Evolutionary conservation across 179 eudicot genomes (phyloP), one percentile per base, ranked within the genome.

Genomic region (Heliamphora pulchella): DNA sequence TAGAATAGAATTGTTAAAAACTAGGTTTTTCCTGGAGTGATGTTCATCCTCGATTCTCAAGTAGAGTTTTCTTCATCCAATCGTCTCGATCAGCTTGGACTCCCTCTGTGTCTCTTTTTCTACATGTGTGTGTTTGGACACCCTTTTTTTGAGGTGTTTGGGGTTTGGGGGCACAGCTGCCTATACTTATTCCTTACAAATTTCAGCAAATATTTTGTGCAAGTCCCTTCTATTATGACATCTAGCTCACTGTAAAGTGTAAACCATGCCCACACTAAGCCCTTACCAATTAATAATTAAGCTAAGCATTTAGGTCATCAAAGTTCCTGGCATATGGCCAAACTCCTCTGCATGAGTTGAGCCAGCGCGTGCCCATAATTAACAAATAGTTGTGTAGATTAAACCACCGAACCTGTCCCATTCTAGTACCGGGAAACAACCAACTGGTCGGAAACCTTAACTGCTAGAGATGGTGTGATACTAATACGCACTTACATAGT

Each of bases 191-290:
- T n/a, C 51, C 11, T 70, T 71, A 8, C 75, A 71, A 47, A 18
- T 15, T 71, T 50, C 41, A 8, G 75, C 39, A 47, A 18, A 48
- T 5, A 51, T 43, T 20, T 47, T 46, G 74, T 48, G 47, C 50
- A 46, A 39, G 20, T 69, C 20, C 53, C 22, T 46, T 2, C 31
- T 44, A 5, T 51, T 44, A 70, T 50, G 41, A 22, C 46, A 2
- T 72, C 5, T 22, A 3, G 55, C 31, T 20, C 9, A 72, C 46
- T 72, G 76, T 46, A 72, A 72, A 72, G n/a, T 72, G 76, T 46
- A 72, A 72, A 72, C n/a, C 59, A 51, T 22, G 43, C 58, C 58
- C 59, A 11, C 41, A 50, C 18, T 72, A 51, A 9, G 44, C 2
- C n/a, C 14, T 48, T 15, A 8, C 43, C 76, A 72, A 8, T 51